Evolutionary conservation across 345 rosid species (phyloP).

Genomic region (Brassica incana): DNA sequence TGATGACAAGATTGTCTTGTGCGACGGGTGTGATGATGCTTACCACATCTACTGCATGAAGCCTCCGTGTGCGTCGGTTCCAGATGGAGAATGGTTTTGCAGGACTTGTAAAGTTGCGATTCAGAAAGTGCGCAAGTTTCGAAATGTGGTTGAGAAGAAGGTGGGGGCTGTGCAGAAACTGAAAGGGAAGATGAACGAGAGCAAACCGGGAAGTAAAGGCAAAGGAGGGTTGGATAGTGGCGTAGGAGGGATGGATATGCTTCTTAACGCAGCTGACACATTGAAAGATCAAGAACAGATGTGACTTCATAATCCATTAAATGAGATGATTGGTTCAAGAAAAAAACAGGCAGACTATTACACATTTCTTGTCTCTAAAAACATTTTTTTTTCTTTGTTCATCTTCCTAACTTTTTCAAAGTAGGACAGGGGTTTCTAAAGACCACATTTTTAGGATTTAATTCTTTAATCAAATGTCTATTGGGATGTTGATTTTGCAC

Average conservation of each 20-base stretch:
- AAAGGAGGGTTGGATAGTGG: constrained; percentile 33
- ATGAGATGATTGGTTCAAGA: constrained; percentile 18
- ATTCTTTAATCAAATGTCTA: neutral
- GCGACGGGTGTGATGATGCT: constrained; percentile 94
- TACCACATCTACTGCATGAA: constrained; percentile 85
- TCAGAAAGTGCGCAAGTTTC: constrained; percentile 49
- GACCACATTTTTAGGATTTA: neutral
- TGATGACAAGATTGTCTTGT: constrained; percentile 72
- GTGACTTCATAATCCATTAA: constrained; percentile 36
- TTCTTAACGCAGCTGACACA: constrained; percentile 74
- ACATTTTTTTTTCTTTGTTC: neutral
- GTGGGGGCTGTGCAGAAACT: constrained; percentile 27
- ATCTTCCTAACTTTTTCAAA: neutral
- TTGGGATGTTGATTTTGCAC: constrained; percentile 7
- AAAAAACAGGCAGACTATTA: neutral
- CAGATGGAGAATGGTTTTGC: constrained; percentile 84
- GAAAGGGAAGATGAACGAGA: constrained; percentile 27
- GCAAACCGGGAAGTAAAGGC: constrained; percentile 27
- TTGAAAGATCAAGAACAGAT: constrained; percentile 54
- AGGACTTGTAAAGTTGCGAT: constrained; percentile 60
- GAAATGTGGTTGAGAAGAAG: constrained; percentile 46
- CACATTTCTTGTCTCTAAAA: neutral
- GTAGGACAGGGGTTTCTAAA: neutral
- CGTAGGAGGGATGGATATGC: constrained; percentile 78
- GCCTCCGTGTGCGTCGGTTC: constrained; percentile 61